Percentiles rank a stretch among this genome's conserved stretches.
phyloP scores from a whole-genome alignment of 257 asterid genomes.

The Gentiana macrophylla region DNA sequence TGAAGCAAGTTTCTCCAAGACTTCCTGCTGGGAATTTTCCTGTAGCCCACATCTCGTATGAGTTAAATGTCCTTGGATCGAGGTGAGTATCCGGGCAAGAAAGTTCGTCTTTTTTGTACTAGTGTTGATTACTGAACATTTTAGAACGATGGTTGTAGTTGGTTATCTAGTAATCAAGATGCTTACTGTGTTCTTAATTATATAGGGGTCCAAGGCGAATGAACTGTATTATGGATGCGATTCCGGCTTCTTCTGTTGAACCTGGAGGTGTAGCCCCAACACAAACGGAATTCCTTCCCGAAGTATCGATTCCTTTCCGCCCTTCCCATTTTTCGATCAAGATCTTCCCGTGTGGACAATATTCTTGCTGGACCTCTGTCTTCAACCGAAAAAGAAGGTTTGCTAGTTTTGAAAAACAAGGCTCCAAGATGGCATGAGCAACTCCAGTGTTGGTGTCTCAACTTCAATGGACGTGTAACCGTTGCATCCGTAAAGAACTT shows the following conservation, averaged over 20 bases:
- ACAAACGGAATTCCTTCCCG: constrained; percentile 59
- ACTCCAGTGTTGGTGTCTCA: constrained; percentile 97
- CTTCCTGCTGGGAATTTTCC: constrained; percentile 83
- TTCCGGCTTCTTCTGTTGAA: constrained; percentile 61
- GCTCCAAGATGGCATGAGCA: constrained; percentile 99
- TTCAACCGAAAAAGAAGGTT: constrained; percentile 29
- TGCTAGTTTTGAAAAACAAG: constrained; percentile 75
- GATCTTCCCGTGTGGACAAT: constrained; percentile 55
- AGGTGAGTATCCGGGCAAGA: constrained; percentile 34
- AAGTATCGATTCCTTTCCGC: constrained; percentile 61
- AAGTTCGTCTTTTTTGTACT: not conserved
- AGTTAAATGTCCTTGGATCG: constrained; percentile 80
- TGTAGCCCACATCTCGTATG: constrained; percentile 81
- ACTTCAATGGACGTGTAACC: constrained; percentile 87
- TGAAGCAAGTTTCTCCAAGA: constrained; percentile 79
- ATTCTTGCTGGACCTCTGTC: constrained; percentile 37
- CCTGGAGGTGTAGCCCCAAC: constrained; percentile 87
- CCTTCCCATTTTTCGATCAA: constrained; percentile 77
- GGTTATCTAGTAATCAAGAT: constrained; percentile 7
- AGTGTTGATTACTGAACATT: not conserved
- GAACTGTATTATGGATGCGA: constrained; percentile 81
- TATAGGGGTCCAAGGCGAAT: constrained; percentile 96
- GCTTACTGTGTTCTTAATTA: not conserved
- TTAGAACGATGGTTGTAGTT: no score
- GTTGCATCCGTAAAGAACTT: constrained; percentile 97